Conservation (phyloP, 176 grass and related monocot genomes). For the Bolboschoenus planiculmis region DNA sequence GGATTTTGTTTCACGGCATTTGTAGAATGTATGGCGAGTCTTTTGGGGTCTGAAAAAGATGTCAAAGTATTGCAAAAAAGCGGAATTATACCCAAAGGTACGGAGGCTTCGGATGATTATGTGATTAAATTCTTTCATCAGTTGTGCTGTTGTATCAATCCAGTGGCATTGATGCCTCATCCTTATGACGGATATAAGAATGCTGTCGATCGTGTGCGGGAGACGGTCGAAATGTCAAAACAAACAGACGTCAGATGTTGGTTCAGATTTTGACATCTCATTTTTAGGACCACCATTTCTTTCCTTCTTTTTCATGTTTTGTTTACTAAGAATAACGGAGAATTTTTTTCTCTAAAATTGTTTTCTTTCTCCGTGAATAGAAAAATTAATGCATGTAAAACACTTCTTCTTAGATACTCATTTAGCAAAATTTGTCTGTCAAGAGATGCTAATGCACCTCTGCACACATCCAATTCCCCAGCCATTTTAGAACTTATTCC, state of each 20-base stretch:
- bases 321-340: not conserved
- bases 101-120: not conserved
- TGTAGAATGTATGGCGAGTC: not conserved
- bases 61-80: not conserved
- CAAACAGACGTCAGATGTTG: not conserved
- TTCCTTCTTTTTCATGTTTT: not conserved
- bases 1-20: not conserved
- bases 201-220: not conserved
- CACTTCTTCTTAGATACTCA: not conserved
- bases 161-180: not conserved
- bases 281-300: not conserved
- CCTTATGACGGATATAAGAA: not conserved
- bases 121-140: constrained; percentile 4
- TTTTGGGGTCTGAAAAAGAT: not conserved
- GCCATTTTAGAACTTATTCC: not conserved
- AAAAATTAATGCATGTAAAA: not conserved
- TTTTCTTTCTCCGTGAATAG: not conserved
- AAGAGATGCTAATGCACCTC: not conserved
- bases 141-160: not conserved
- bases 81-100: constrained; percentile 1
- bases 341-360: not conserved
- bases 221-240: not conserved
- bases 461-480: not conserved
- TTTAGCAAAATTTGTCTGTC: not conserved
- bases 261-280: not conserved